Conservation (phyloP, 371 early-diverging fungal species). For the Saksenaea oblongispora region DNA sequence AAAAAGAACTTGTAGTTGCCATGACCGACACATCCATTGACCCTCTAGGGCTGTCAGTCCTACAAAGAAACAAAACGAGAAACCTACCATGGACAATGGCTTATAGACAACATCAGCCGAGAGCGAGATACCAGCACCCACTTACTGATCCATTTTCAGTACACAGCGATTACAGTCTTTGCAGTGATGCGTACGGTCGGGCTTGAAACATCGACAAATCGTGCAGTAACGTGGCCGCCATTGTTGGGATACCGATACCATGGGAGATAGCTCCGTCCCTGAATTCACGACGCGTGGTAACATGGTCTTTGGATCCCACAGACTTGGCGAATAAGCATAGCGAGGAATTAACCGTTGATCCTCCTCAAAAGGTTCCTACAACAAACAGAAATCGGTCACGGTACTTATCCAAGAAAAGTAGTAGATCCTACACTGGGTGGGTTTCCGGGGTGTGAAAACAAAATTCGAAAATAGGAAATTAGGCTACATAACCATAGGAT, state of each 20-base stretch:
- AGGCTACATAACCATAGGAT: slow-evolving; percentile 45
- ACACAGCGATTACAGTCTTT: slow-evolving; percentile 65
- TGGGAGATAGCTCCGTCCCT: slow-evolving; percentile 26
- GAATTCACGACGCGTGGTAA: slow-evolving; percentile 6
- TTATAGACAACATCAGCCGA: slow-evolving; percentile 7
- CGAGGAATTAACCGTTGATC: slow-evolving; percentile 11
- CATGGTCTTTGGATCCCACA: slow-evolving; percentile 26
- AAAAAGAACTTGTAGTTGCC: slow-evolving; percentile 66
- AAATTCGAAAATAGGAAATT: slow-evolving; percentile 47
- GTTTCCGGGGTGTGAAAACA: slow-evolving; percentile 51
- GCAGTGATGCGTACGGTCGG: slow-evolving; percentile 67
- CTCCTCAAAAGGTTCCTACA: background rate
- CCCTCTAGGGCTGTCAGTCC: slow-evolving; percentile 19
- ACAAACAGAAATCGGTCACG: background rate
- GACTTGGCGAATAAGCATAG: slow-evolving; percentile 33
- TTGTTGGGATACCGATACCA: slow-evolving; percentile 46
- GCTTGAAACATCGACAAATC: slow-evolving; percentile 56
- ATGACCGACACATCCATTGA: slow-evolving; percentile 61
- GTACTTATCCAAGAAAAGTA: too few relatives aligned
- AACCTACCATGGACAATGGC: slow-evolving; percentile 61
- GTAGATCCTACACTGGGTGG: slow-evolving; percentile 37
- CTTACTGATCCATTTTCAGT: slow-evolving; percentile 68
- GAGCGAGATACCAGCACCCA: background rate
- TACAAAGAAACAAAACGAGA: background rate
- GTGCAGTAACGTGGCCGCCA: slow-evolving; percentile 58